phyloP scores from a whole-genome alignment of 2,329 filamentous ascomycete genomes.

The Aspergillus pseudoterreus region DNA sequence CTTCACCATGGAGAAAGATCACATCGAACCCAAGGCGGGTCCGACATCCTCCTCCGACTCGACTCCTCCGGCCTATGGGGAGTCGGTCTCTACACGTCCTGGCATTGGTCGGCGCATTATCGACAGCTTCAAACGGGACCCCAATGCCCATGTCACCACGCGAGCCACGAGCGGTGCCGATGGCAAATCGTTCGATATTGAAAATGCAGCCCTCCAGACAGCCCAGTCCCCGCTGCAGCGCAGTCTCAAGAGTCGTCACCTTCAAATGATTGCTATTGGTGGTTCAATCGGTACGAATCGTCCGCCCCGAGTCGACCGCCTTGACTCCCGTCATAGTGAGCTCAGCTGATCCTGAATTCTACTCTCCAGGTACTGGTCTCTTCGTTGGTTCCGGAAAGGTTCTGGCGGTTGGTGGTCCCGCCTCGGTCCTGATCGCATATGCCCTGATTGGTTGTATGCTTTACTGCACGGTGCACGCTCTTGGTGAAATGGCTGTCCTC shows the following conservation, averaged over 20 bases:
- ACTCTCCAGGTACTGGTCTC: slow-evolving; percentile 64
- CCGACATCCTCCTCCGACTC: slow-evolving; percentile 20
- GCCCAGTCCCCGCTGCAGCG: slow-evolving; percentile 71
- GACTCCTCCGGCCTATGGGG: slow-evolving; percentile 28
- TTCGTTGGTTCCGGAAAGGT: slow-evolving; percentile 80
- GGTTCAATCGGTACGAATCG: slow-evolving; percentile 70
- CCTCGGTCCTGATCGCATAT: slow-evolving; percentile 74
- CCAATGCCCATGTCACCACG: slow-evolving; percentile 36
- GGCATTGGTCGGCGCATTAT: slow-evolving; percentile 28
- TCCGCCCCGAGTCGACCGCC: background rate
- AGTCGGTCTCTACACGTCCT: slow-evolving; percentile 21
- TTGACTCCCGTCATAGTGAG: background rate
- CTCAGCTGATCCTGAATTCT: slow-evolving; percentile 1
- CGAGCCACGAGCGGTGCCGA: slow-evolving; percentile 44
- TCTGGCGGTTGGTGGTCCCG: slow-evolving; percentile 70
- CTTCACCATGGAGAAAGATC: slow-evolving; percentile 31
- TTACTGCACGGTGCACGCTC: slow-evolving; percentile 84
- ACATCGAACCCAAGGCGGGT: slow-evolving; percentile 22
- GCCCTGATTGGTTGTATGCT: slow-evolving; percentile 78
- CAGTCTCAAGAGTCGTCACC: slow-evolving; percentile 75
- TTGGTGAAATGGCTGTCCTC: slow-evolving; percentile 86
- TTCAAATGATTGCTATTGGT: slow-evolving; percentile 97
- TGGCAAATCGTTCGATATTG: slow-evolving; percentile 59
- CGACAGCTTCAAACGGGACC: slow-evolving; percentile 45
- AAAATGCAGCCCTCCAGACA: slow-evolving; percentile 59